Percentiles rank a stretch among this genome's conserved stretches.
phyloP scores from a whole-genome alignment of 306 rosid genomes.

The Inga laurina region DNA sequence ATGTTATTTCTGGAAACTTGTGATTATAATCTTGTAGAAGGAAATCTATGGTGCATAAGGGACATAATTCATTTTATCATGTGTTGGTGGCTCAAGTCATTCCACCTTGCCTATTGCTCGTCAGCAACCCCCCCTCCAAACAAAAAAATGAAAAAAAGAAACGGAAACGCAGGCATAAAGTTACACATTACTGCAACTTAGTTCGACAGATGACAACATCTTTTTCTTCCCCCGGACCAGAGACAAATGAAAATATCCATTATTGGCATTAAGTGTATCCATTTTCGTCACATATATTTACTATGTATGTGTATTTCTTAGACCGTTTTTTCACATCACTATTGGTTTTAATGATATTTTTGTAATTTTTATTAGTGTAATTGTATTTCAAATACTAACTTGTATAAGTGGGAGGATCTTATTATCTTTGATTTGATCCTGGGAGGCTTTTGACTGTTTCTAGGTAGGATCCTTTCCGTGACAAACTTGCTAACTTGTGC shows the following conservation, averaged over 20 bases:
- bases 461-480: neutral
- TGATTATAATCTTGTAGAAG: neutral
- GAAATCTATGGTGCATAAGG: neutral
- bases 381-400: slow-evolving; percentile 13
- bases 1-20: slow-evolving; percentile 12
- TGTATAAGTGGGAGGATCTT: neutral
- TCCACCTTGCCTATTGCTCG: neutral
- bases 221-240: too few species aligned
- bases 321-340: neutral
- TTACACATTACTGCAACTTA: neutral
- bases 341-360: neutral
- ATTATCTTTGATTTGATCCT: slow-evolving; percentile 8
- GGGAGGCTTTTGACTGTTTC: neutral
- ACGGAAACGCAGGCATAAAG: neutral
- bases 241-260: neutral
- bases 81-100: neutral
- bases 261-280: neutral
- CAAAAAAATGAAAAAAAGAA: neutral
- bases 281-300: neutral
- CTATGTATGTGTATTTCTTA: neutral
- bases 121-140: neutral
- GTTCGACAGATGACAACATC: neutral
- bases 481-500: neutral
- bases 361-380: neutral
- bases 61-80: neutral